Conservation (phyloP, 371 early-diverging fungal genomes). For the Spraguea lophii region DNA sequence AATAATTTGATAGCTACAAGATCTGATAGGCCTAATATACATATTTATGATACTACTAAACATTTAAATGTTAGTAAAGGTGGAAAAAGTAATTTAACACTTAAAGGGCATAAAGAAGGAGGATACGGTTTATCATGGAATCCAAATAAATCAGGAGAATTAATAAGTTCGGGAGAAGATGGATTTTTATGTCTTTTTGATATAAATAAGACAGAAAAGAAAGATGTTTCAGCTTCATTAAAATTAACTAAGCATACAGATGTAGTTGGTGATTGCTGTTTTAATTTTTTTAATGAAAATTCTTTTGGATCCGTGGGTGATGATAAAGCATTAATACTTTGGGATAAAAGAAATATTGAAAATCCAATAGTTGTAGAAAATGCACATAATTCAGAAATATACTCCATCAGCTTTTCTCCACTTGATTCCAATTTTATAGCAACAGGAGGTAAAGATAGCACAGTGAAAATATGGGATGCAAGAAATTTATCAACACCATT, state of each 20-base stretch:
- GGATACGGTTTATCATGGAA: conserved; percentile 61
- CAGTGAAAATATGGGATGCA: conserved; percentile 79
- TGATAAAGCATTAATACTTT: conserved; percentile 64
- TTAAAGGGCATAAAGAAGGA: conserved; percentile 70
- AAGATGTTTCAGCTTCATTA: conserved; percentile 48
- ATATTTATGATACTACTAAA: conserved; percentile 80
- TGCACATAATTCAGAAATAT: conserved; percentile 70
- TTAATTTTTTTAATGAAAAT: conserved; percentile 54
- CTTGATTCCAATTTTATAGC: conserved; percentile 62
- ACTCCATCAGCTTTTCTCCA: conserved; percentile 72
- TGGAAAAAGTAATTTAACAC: conserved; percentile 62
- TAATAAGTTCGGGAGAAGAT: conserved; percentile 67
- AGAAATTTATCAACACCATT: conserved; percentile 60
- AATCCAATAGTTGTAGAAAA: conserved; percentile 51
- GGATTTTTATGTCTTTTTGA: conserved; percentile 61
- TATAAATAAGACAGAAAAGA: conserved; percentile 52
- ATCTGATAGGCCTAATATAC: conserved; percentile 63
- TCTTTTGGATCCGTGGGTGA: conserved; percentile 82
- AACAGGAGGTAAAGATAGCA: conserved; percentile 77
- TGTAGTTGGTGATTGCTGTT: conserved; percentile 79
- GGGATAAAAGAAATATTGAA: conserved; percentile 51
- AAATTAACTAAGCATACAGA: conserved; percentile 60
- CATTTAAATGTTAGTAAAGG: conserved; percentile 56
- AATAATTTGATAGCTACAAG: conserved; percentile 77
- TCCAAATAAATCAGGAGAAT: conserved; percentile 46